phyloP scores from a whole-genome alignment of 2,329 filamentous ascomycete genomes.

The Sarocladium kiliense region DNA sequence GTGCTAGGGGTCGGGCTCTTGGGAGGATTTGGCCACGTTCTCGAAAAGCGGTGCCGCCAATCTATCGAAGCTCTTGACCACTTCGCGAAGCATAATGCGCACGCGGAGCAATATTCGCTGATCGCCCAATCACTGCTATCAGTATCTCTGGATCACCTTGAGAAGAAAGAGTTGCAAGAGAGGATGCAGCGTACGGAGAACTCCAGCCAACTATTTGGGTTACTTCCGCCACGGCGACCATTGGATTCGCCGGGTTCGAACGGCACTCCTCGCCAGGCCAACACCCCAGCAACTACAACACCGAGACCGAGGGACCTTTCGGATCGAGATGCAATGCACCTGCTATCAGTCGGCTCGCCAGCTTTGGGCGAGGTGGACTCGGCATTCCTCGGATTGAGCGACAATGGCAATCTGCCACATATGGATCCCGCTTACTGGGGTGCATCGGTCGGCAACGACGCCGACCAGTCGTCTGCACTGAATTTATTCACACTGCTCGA shows the following conservation, averaged over 20 bases:
- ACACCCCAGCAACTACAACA: not conserved
- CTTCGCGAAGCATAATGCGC: constrained; percentile 42
- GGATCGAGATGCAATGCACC: not conserved
- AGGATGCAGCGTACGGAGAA: constrained; percentile 41
- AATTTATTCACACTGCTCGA: constrained; percentile 49
- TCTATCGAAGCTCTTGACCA: constrained; percentile 44
- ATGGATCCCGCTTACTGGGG: constrained; percentile 3
- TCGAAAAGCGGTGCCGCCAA: constrained; percentile 44
- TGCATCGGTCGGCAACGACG: constrained; percentile 24
- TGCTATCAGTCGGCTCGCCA: constrained; percentile 20
- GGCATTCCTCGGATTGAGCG: constrained; percentile 31
- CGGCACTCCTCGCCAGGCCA: not conserved
- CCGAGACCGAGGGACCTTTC: not conserved
- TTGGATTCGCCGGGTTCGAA: not conserved
- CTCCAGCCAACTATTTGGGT: constrained; percentile 46
- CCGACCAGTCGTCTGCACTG: constrained; percentile 38
- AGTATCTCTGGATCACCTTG: constrained; percentile 40
- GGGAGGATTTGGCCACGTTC: constrained; percentile 45
- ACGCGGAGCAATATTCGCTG: constrained; percentile 47
- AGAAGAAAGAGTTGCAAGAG: constrained; percentile 42
- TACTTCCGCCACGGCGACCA: constrained; percentile 30
- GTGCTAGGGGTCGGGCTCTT: constrained; percentile 47
- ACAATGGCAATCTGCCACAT: constrained; percentile 11
- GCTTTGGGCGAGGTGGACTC: constrained; percentile 30
- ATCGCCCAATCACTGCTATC: constrained; percentile 46